Evolutionary conservation across 2,329 filamentous ascomycete species (phyloP), one percentile per base, ranked within the genome.

Genomic region (Triangularia setosa): DNA sequence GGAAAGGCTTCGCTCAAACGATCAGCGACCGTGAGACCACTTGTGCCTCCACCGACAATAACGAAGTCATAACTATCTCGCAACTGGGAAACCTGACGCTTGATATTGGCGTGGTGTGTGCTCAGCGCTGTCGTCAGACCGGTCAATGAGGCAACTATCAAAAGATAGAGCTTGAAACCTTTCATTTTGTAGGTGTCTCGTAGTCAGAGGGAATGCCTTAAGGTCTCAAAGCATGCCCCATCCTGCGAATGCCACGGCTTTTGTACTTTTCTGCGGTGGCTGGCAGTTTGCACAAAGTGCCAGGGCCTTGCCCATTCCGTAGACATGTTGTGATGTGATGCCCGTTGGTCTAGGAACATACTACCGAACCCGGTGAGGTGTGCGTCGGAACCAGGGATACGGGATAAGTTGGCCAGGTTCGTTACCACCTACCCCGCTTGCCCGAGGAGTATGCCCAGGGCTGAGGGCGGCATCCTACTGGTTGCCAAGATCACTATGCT

Each of bases 21-120:
- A 64, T 75, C 73, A 23, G 74, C 75, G 14, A 76, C 70, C 5
- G 75, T 75, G 58, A 76, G 65, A 5, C 75, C 75, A 6, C 73
- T 69, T 1, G 74, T 76, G 25, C 75, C 75, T 24, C 71, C 75
- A 28, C 74, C 74, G 21, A 73, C 71, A 30, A 75, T 65, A 24
- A 74, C 67, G 65, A 74, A 74, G 69, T 75, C 74, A 62, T 71
- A 71, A 14, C 73, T 67, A 28, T 70, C 65, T 4, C 73, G 69
- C 28, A 74, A 69, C 64, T 73, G 60, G 14, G 72, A 66, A 25
- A 69, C 67, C 61, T 73, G 71, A 14, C 70, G 69, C 65, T 68
- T 72, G 33, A 64, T 53, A 21, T 44, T 57, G 61, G 28, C 33
- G 5, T 30, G n/a, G 1, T 54, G 61, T 4, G 56, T 27, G 14